Percentiles rank a stretch among this genome's conserved stretches.
Evolutionary conservation across 2,329 filamentous ascomycete species (phyloP).

Genomic region (Ophiostoma sp.): DNA sequence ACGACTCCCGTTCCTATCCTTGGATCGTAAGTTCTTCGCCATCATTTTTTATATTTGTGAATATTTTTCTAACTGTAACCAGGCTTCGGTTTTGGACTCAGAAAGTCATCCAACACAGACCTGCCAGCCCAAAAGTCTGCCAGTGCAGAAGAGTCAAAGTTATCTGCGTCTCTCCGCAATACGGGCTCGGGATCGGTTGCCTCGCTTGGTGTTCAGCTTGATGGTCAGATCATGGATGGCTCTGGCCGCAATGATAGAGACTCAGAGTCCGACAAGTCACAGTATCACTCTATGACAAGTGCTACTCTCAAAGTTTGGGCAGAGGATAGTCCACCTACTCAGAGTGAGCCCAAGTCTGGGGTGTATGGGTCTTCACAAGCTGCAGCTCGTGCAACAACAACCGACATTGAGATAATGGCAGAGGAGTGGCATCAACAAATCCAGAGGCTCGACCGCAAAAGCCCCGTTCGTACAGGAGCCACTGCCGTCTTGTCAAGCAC

Average conservation of each 20-base stretch:
- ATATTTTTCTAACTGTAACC: neutral
- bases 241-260: neutral
- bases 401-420: slow-evolving; percentile 18
- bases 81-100: neutral
- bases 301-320: neutral
- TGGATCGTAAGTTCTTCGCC: neutral
- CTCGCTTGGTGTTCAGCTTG: neutral
- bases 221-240: neutral
- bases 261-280: neutral
- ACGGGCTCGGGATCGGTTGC: neutral
- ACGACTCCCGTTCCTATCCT: neutral
- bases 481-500: neutral
- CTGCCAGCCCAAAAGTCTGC: too few relatives aligned
- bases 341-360: neutral
- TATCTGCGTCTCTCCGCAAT: too few relatives aligned
- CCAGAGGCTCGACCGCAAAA: neutral
- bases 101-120: neutral
- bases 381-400: neutral
- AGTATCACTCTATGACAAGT: slow-evolving; percentile 1
- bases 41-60: neutral
- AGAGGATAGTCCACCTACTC: neutral
- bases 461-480: neutral
- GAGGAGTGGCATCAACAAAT: slow-evolving; percentile 20
- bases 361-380: neutral
- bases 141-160: neutral